Conservation (phyloP, 768 basidiomycete species). For the Rhizopogon vinicolor region DNA sequence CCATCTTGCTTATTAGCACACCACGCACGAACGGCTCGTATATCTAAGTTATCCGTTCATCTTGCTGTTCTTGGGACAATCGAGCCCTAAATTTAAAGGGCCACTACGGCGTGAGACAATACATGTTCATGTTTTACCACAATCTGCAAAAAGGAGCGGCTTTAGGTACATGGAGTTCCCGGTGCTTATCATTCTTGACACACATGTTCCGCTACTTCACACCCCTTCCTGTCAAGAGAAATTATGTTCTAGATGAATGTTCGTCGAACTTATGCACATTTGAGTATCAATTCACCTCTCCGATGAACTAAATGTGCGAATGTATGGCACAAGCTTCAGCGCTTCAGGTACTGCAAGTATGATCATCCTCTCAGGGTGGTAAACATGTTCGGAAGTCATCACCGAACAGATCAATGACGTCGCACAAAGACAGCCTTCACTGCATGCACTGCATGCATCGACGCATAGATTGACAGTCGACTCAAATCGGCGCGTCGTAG, state of each 20-base stretch:
- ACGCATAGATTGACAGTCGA: background rate
- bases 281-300: background rate
- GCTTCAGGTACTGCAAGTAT: background rate
- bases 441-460: background rate
- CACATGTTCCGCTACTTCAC: background rate
- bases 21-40: background rate
- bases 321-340: background rate
- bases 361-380: background rate
- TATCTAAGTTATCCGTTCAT: background rate
- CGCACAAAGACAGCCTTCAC: background rate
- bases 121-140: background rate
- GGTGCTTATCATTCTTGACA: background rate
- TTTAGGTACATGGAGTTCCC: constrained; percentile 1
- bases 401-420: background rate
- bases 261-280: background rate
- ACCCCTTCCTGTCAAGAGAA: background rate
- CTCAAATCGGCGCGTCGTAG: background rate
- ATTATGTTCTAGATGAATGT: background rate
- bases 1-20: background rate
- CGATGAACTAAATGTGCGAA: background rate
- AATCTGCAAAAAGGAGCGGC: background rate
- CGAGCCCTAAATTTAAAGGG: background rate
- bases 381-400: background rate
- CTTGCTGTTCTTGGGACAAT: background rate
- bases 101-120: background rate